phyloP scores from a whole-genome alignment of 805 yeast genomes.

The Sungouiella thailandica region DNA sequence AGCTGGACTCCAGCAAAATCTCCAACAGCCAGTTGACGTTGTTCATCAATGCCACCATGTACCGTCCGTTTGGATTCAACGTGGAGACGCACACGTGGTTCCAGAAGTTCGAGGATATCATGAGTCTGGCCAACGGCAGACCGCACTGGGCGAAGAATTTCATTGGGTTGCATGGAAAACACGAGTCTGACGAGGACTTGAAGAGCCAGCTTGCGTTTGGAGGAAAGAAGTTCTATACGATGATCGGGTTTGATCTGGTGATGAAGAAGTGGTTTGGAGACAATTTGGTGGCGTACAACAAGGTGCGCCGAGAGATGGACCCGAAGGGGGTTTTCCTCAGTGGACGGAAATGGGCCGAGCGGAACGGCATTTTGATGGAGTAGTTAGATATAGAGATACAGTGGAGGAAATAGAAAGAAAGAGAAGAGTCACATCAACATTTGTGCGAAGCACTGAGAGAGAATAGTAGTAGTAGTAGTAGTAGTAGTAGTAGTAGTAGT shows the following conservation, averaged over 20 bases:
- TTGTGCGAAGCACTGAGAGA: too few species aligned
- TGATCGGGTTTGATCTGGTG: constrained; percentile 72
- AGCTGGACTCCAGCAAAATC: constrained; percentile 43
- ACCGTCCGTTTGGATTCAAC: constrained; percentile 81
- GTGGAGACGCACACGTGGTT: constrained; percentile 80
- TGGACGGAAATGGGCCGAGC: constrained; percentile 71
- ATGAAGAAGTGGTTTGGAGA: constrained; percentile 79
- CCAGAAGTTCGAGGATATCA: constrained; percentile 70
- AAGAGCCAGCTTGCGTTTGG: constrained; percentile 37
- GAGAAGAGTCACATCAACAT: too few species aligned
- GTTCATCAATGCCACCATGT: constrained; percentile 90
- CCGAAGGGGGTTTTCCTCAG: constrained; percentile 79
- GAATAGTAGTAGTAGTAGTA: not conserved
- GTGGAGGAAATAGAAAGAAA: too few species aligned
- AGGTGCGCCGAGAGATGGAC: constrained; percentile 63
- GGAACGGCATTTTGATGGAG: constrained; percentile 64
- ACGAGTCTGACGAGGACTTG: constrained; percentile 29
- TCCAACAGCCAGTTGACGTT: constrained; percentile 76
- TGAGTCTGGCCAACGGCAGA: constrained; percentile 77
- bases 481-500: not conserved
- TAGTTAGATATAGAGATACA: constrained; percentile 2
- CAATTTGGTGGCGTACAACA: constrained; percentile 55
- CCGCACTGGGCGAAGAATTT: constrained; percentile 99
- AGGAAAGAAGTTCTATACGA: constrained; percentile 54
- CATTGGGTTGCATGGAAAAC: constrained; percentile 50